phyloP scores from a whole-genome alignment of 2,329 filamentous ascomycete species.

The Grosmannia clavigera region DNA sequence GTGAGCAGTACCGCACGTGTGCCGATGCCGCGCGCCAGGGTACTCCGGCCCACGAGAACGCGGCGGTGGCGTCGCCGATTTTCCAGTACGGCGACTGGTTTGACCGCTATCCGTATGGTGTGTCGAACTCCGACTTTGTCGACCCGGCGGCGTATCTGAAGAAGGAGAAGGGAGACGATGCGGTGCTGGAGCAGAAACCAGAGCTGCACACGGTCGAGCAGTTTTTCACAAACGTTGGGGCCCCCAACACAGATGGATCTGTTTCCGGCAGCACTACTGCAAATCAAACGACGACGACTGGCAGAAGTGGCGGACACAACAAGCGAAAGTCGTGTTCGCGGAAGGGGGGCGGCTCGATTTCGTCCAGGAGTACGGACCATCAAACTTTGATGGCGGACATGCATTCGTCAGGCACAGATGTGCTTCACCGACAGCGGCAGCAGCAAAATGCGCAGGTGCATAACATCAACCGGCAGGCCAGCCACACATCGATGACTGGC shows the following conservation, averaged over 20 bases:
- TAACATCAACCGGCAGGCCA: conserved; percentile 27
- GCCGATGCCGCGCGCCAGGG: conserved; percentile 69
- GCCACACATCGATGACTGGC: conserved; percentile 26
- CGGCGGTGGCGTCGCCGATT: conserved; percentile 42
- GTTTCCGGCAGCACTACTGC: neutral
- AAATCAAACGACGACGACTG: neutral
- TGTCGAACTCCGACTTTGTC: conserved; percentile 72
- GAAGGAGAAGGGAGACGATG: conserved; percentile 73
- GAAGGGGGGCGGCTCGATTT: conserved; percentile 21
- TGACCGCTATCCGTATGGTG: conserved; percentile 82
- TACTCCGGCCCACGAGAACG: conserved; percentile 33
- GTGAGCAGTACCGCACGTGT: conserved; percentile 75
- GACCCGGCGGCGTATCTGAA: conserved; percentile 56
- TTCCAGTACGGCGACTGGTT: conserved; percentile 99
- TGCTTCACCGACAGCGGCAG: conserved; percentile 16
- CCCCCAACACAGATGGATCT: conserved; percentile 33
- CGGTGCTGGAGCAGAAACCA: conserved; percentile 75
- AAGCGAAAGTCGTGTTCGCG: conserved; percentile 27
- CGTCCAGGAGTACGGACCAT: conserved; percentile 19
- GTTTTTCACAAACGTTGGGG: conserved; percentile 73
- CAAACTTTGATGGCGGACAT: conserved; percentile 26
- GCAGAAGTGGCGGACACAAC: conserved; percentile 14
- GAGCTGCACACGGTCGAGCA: conserved; percentile 88
- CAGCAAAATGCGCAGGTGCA: conserved; percentile 17
- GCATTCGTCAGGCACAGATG: conserved; percentile 11